Base-by-base conservation (phyloP, 176 grass and related monocot genomes). In the Elymus sibiricus region DNA sequence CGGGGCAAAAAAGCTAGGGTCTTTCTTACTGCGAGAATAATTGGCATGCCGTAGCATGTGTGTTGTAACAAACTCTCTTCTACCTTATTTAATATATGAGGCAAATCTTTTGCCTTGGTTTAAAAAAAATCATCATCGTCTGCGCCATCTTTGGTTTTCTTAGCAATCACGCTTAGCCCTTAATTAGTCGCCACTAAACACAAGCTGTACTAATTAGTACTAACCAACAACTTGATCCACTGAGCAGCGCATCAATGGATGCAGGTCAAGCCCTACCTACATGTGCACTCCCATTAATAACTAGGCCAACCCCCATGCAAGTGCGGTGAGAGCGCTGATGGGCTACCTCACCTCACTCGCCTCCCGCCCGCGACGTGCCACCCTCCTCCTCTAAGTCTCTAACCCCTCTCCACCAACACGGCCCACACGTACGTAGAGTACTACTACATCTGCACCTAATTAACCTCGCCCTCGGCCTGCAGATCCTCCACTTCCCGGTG, bases 321-420 rank as follows among this genome's bases (percentile, higher is more conserved):
- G 40, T 27, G 70, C 14, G 70, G 70, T 44, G n/a, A 26, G n/a
- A 15, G 70, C 24, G 27, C 70, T 28, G 70, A 47, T 46, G 70
- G 40, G 15, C 70, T 74, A 74, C 70, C 70, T 74, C 39, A 74
- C 70, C 70, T 74, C 39, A 74, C 70, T 74, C 47, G 70, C 70
- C 40, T 16, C 43, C 42, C 28, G 4, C 43, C 42, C 28, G 28
- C 72, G 8, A 75, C 72, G 72, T 75, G 72, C 72, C 72, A 75
- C 43, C 72, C 72, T 74, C 42, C 70, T 9, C 13, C 71, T 49
- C 71, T 74, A 13, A 74, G n/a, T n/a, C n/a, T n/a, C n/a, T n/a
- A n/a, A n/a, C 71, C 71, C 14, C 27, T 26, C 22, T 8, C 22
- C 70, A 74, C 70, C 42, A 26, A 47, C n/a, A 44, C 67, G 38